phyloP scores from a whole-genome alignment of 768 basidiomycete genomes.

The Termitomyces sp. region DNA sequence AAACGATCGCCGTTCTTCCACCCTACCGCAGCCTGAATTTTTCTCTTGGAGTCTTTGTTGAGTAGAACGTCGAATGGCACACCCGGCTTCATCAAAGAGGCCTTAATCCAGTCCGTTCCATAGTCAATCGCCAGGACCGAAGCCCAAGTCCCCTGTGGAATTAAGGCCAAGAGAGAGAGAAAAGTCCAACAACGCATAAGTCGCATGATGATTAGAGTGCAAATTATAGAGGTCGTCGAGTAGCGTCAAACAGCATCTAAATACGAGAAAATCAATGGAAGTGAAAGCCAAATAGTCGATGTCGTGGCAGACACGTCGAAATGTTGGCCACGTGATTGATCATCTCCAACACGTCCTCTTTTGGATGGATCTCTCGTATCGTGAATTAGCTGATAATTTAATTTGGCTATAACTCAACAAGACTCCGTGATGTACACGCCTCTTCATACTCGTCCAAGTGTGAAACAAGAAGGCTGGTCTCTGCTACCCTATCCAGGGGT shows the following conservation, averaged over 20 bases:
- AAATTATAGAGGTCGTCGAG: conserved; percentile 14
- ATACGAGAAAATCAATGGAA: conserved; percentile 10
- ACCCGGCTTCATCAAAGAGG: conserved; percentile 91
- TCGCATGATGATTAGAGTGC: conserved; percentile 29
- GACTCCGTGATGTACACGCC: no score
- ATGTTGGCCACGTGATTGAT: conserved; percentile 13
- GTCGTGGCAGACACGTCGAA: conserved; percentile 33
- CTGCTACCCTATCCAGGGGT: background rate
- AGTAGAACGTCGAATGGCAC: conserved; percentile 93
- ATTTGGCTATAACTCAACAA: no score
- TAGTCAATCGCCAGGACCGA: conserved; percentile 96
- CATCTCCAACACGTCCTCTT: no score
- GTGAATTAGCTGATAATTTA: no score
- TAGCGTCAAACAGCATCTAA: conserved; percentile 22
- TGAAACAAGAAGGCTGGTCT: background rate
- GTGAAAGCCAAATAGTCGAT: conserved; percentile 5
- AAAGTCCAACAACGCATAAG: conserved; percentile 30
- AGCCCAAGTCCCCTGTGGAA: conserved; percentile 46
- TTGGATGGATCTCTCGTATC: no score
- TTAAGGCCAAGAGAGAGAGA: conserved; percentile 30
- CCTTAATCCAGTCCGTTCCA: conserved; percentile 97
- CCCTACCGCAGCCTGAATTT: conserved; percentile 83
- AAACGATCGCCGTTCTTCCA: conserved; percentile 90
- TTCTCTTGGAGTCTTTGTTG: conserved; percentile 96
- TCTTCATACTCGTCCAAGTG: background rate